Evolutionary conservation across 371 early-diverging fungal genomes (phyloP).

Genomic region (Rhizopus microsporus): DNA sequence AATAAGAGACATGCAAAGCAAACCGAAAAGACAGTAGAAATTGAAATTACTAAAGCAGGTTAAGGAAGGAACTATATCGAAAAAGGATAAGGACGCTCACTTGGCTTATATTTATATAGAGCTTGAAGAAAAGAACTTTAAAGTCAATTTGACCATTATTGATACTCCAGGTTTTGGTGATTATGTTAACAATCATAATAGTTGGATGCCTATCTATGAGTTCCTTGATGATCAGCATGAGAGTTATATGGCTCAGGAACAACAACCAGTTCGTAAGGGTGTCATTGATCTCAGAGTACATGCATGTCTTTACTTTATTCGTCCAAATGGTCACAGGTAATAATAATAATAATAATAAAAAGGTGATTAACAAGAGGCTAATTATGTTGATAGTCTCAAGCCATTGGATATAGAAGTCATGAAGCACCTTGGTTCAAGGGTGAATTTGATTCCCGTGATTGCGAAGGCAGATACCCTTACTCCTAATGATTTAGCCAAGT

Average conservation of each 20-base stretch:
- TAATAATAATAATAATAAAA: constrained; percentile 9
- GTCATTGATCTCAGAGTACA: constrained; percentile 75
- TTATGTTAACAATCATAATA: constrained; percentile 70
- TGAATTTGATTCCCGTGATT: constrained; percentile 87
- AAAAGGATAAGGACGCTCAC: neutral
- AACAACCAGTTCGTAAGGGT: constrained; percentile 51
- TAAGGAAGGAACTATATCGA: constrained; percentile 4
- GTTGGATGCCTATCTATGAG: constrained; percentile 70
- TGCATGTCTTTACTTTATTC: constrained; percentile 91
- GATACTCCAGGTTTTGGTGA: constrained; percentile 92
- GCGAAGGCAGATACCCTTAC: constrained; percentile 74
- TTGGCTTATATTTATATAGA: constrained; percentile 9
- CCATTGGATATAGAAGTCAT: constrained; percentile 92
- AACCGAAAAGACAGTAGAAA: constrained; percentile 68
- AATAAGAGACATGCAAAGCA: constrained; percentile 72
- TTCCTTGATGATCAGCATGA: constrained; percentile 95
- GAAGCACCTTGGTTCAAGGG: constrained; percentile 77
- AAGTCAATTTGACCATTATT: constrained; percentile 85
- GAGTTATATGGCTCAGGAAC: constrained; percentile 76
- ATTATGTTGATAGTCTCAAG: constrained; percentile 70
- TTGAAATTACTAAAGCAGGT: constrained; percentile 70
- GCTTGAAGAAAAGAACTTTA: constrained; percentile 60
- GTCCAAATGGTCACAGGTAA: constrained; percentile 83
- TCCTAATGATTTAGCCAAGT: constrained; percentile 72
- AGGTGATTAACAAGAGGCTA: neutral